Evolutionary conservation across 2,329 filamentous ascomycete genomes (phyloP).

Genomic region (Daldinia eschscholtzii): DNA sequence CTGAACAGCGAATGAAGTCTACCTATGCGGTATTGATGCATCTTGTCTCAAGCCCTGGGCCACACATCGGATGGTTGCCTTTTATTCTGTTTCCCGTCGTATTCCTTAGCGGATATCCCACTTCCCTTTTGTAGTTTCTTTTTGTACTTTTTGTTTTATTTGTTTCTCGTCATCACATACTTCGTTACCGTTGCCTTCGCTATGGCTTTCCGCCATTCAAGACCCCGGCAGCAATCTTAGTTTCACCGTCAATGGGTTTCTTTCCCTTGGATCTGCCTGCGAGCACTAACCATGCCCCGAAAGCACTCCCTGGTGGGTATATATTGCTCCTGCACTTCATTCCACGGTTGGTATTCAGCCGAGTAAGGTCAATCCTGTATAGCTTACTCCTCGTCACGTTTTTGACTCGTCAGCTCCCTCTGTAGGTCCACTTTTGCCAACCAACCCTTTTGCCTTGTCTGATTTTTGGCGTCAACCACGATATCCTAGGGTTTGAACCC

Average conservation of each 20-base stretch:
- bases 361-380: conserved; percentile 14
- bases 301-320: conserved; percentile 8
- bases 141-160: conserved; percentile 16
- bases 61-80: conserved; percentile 20
- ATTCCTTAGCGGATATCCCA: conserved; percentile 14
- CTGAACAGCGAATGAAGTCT: conserved; percentile 36
- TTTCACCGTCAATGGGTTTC: conserved; percentile 10
- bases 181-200: conserved; percentile 25
- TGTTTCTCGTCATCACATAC: conserved; percentile 32
- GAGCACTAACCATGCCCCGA: conserved; percentile 6
- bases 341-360: background rate
- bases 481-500: conserved; percentile 16
- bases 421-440: conserved; percentile 5
- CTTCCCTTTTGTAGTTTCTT: conserved; percentile 13
- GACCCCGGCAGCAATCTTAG: conserved; percentile 7
- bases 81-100: conserved; percentile 12
- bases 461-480: conserved; percentile 7
- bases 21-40: conserved; percentile 28
- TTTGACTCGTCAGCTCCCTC: conserved; percentile 5
- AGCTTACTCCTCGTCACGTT: conserved; percentile 13
- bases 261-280: conserved; percentile 12
- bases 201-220: conserved; percentile 14
- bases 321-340: conserved; percentile 5
- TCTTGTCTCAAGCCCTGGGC: conserved; percentile 17
- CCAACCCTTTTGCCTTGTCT: conserved; percentile 3